A percentile compares a stretch with the other conserved stretches of the same genome.
These are phyloP conservation scores for Tilletia setariae DNA, from an alignment of 1,284 basidiomycete genomes.

Conservation along the genomic window DNA sequence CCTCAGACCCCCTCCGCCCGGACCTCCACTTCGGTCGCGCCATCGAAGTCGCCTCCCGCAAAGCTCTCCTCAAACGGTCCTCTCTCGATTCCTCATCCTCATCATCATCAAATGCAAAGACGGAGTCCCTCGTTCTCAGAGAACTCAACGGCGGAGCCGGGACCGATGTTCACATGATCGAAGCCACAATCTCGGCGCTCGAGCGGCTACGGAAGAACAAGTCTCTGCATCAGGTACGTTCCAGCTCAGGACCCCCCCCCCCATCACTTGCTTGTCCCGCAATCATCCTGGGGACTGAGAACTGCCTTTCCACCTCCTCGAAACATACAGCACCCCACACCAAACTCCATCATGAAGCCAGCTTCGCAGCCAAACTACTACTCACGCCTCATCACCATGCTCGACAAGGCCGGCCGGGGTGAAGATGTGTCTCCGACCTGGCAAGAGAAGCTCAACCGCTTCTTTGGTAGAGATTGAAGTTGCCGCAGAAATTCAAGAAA, in stretches of 20 bases:
- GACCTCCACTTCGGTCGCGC: slow-evolving; percentile 42
- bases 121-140: background rate
- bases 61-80: slow-evolving; percentile 23
- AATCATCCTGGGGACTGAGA: background rate
- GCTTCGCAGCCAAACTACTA: slow-evolving; percentile 43
- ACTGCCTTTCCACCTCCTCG: background rate
- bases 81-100: background rate
- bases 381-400: slow-evolving; percentile 29
- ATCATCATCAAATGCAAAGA: background rate
- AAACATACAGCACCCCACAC: slow-evolving; percentile 26
- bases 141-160: background rate
- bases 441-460: slow-evolving; percentile 32
- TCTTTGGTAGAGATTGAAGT: slow-evolving; percentile 31
- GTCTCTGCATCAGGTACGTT: background rate
- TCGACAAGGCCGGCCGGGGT: slow-evolving; percentile 33
- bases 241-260: background rate
- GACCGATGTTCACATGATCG: slow-evolving; percentile 27
- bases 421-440: slow-evolving; percentile 27
- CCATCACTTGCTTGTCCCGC: background rate
- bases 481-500: background rate
- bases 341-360: slow-evolving; percentile 35
- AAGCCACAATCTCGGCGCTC: slow-evolving; percentile 28
- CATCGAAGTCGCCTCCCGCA: slow-evolving; percentile 36
- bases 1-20: slow-evolving; percentile 43
- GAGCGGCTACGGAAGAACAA: slow-evolving; percentile 31